Evolutionary conservation across 176 grass and related monocot species (phyloP), one percentile per base, ranked within the genome.

Genomic region (Carex myosuroides): DNA sequence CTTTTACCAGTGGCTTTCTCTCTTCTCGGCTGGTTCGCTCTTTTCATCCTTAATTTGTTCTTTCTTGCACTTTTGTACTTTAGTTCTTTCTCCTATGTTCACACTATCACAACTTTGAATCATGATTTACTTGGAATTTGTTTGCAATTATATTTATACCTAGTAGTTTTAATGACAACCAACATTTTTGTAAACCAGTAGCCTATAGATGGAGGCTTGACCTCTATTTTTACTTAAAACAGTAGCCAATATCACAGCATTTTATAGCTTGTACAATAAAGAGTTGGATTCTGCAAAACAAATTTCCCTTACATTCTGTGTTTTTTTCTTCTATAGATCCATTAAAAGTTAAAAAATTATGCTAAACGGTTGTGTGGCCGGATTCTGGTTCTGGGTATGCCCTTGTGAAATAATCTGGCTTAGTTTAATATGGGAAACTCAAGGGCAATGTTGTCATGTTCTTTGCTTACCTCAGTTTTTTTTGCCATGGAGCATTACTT

Each of bases 1-100:
- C 93, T 98, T 81, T 89, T 98, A 55, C 96, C 96, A 0, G 91
- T 98, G 82, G 89, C 96, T 3, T 93, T 98, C 83, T 87, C 91
- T 14, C 84, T 56, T 0, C 93, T 98, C 75, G 93, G 96, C 87
- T 98, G 96, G 96, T 98, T 18, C 21, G 21, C 7, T 11, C n/a
- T 32, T 4, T 41, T 8, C 21, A 14, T 75, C 29, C 16, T 77
- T 35, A 46, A 55, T 29, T 29, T 29, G 29, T 33, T 66, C 6
- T 56, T 70, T 7, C 17, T 44, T 52, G 1, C 22, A 18, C 30
- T 53, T 61, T 48, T 44, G 10, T 75, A 73, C 7, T 76, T 37
- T 66, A 35, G 46, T 71, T 8, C 35, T 67, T 20, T 75, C 9
- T 8, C 59, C 35, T 75, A 24, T 53, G 3, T 6, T 52, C 12